Percentiles rank a stretch among this genome's conserved stretches.
Conservation (phyloP, 306 rosid genomes). For the Neltuma alba region DNA sequence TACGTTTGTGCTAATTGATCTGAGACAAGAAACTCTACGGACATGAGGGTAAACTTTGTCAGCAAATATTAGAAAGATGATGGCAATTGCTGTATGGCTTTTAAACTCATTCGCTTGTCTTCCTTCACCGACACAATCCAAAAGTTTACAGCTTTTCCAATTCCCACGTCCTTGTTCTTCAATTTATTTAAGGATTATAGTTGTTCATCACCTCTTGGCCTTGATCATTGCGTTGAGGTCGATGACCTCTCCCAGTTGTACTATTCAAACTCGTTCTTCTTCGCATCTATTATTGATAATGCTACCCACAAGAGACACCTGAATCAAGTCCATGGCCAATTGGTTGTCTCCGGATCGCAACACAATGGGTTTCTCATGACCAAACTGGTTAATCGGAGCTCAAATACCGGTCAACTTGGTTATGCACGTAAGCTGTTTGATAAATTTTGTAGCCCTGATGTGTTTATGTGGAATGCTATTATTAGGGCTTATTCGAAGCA, state of each 20-base stretch:
- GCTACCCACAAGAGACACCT: constrained; percentile 52
- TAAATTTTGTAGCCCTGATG: constrained; percentile 46
- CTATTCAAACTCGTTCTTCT: constrained; percentile 39
- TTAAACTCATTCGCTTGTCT: constrained; percentile 28
- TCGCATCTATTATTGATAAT: constrained; percentile 48
- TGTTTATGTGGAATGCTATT: constrained; percentile 72
- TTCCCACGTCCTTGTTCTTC: constrained; percentile 27
- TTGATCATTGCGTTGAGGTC: constrained; percentile 20
- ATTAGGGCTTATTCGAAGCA: constrained; percentile 56
- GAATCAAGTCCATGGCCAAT: constrained; percentile 54
- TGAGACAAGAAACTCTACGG: neutral
- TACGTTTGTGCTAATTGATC: neutral
- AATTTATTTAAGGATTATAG: constrained; percentile 30
- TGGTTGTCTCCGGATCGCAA: constrained; percentile 46
- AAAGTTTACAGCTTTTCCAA: constrained; percentile 21
- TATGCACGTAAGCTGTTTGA: constrained; percentile 73
- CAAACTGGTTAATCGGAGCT: constrained; percentile 48
- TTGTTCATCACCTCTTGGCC: constrained; percentile 33
- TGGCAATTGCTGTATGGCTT: constrained; percentile 34
- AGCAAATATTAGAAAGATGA: constrained; percentile 21
- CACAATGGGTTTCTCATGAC: constrained; percentile 49
- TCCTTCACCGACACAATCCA: constrained; percentile 39
- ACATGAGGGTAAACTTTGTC: constrained; percentile 14
- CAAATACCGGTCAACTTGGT: constrained; percentile 47
- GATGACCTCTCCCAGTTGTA: neutral